Evolutionary conservation across 2,329 filamentous ascomycete genomes (phyloP), one percentile per base, ranked within the genome.

Genomic region (Penicillium glabrum): DNA sequence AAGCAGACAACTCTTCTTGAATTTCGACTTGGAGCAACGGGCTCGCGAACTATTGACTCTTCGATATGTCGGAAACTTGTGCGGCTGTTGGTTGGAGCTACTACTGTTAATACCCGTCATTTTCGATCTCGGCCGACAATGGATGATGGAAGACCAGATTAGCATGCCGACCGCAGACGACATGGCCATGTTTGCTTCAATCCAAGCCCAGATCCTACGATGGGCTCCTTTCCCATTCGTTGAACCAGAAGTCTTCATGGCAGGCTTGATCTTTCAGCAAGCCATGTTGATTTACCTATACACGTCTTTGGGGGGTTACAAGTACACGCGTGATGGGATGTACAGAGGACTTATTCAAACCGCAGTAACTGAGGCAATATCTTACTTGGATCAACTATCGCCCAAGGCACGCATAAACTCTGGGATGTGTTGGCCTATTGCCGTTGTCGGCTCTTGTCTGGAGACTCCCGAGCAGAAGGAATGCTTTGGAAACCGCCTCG

Each of bases 191-290:
- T 80, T 79, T 56, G 76, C 74, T 3, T 72, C 75, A 1, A 66
- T 81, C 0, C 77, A 80, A 51, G 68, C 72, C 1, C 72, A 79
- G 51, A 75, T 80, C 1, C 63, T 78, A 46, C 70, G 65, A 3
- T 80, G 77, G 66, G 69, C 68, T 4, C 77, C 78, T 0, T 72
- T 73, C 27, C 49, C 69, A 1, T 65, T 63, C 0, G 74, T 77
- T 8, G 69, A 65, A 3, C 65, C 66, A 0, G 73, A 79, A 52
- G 73, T 77, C 2, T 72, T 72, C 9, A 63, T 79, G 0, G 77
- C 77, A 0, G 78, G 77, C 0, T 59, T 73, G 3, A 73, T 81
- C 5, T 81, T 78, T 58, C 79, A 80, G 56, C 76, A 80, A 51
- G 77, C 77, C 0, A 72, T 78, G 29, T 61, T 80, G 0, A 63